phyloP scores from a whole-genome alignment of 1,139 yeast genomes.

The Arxiozyma slooffiae region DNA sequence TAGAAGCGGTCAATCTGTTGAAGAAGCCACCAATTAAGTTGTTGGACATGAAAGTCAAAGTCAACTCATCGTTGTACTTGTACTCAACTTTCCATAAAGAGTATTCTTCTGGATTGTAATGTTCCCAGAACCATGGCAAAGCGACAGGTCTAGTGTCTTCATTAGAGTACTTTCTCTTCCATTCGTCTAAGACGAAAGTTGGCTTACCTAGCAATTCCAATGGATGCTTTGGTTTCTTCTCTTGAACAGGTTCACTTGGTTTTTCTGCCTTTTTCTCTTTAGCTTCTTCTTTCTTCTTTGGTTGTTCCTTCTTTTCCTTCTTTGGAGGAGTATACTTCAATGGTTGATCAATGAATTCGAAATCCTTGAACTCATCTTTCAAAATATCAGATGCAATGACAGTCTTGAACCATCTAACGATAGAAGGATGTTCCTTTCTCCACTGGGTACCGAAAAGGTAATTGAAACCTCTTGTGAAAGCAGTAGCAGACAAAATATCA shows the following conservation, averaged over 20 bases:
- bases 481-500: conserved; percentile 60
- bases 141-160: conserved; percentile 93
- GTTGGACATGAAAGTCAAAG: conserved; percentile 96
- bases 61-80: conserved; percentile 96
- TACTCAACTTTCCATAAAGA: conserved; percentile 91
- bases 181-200: conserved; percentile 70
- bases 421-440: conserved; percentile 65
- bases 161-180: conserved; percentile 96
- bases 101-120: conserved; percentile 88
- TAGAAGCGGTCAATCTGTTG: conserved; percentile 84
- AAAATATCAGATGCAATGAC: conserved; percentile 50
- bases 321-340: conserved; percentile 52
- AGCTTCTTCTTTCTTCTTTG: conserved; percentile 5
- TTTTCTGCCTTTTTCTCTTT: conserved; percentile 31
- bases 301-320: conserved; percentile 36
- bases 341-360: conserved; percentile 57
- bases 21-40: conserved; percentile 98
- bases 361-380: conserved; percentile 38
- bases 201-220: conserved; percentile 72
- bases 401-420: conserved; percentile 82
- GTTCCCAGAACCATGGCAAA: conserved; percentile 97
- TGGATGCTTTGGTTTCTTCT: conserved; percentile 81
- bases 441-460: conserved; percentile 64
- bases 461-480: conserved; percentile 56
- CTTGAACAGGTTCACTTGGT: conserved; percentile 33